Evolutionary conservation across 768 basidiomycete species (phyloP), one percentile per base, ranked within the genome.

Genomic region (Termitomyces sp.): DNA sequence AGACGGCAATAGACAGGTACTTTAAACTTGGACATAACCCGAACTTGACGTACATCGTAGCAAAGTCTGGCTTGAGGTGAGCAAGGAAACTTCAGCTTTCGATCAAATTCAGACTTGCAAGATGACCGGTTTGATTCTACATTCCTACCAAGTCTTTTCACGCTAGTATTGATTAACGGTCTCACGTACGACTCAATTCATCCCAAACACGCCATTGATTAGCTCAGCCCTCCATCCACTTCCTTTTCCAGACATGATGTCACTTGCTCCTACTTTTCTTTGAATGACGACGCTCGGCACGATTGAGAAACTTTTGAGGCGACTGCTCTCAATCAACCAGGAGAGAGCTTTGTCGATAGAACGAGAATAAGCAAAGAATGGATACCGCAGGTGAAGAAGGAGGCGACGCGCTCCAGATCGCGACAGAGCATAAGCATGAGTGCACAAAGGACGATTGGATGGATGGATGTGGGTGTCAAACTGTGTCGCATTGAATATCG

Each of bases 281-380:
- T 92, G 91, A 1, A 87, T 77, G 15, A 87, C 76, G 17, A 92
- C 71, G 62, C 86, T 87, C 0, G 88, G 88, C 0, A 89, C 85
- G 17, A 91, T 70, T 0, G 86, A 88, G 65, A 81, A 92, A 47
- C 82, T 78, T 56, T 77, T 81, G 48, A 92, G 64, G 48, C 83
- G 76, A 8, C 79, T 77, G 59, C 77, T 84, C 65, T 78, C 72
- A 11, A 91, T 74, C 14, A 92, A 79, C 87, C 88, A 89, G 5
- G 84, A 77, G 17, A 86, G 74, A 2, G 88, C 90, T 64, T 89
- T 88, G 67, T 92, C 91, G 56, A 92, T 80, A 0, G 89, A 86
- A 8, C 91, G 83, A 15, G 89, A 90, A 66, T 89, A 91, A 0
- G 91, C 89, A 67, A 92, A 92, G 0, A 80, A 81, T 1, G 87